Evolutionary conservation across 306 rosid genomes (phyloP).

Genomic region (Chamaecrista fasciculata): DNA sequence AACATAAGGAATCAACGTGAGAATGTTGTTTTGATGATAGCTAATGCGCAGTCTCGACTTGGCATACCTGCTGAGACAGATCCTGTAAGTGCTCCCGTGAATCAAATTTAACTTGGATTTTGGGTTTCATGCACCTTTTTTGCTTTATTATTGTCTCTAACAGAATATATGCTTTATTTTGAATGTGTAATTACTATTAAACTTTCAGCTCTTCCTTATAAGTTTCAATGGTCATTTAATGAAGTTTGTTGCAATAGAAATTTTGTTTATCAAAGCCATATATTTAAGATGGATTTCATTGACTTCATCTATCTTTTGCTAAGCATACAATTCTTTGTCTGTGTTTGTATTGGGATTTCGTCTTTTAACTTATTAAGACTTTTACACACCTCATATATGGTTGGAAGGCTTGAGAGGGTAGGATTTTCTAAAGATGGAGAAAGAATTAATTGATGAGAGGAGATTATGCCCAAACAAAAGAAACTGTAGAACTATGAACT

Average conservation of each 20-base stretch:
- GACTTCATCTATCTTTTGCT: background rate
- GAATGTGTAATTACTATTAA: background rate
- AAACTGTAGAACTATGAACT: background rate
- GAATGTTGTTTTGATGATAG: conserved; percentile 77
- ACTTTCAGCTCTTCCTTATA: background rate
- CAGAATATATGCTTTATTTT: background rate
- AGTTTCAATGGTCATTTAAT: conserved; percentile 8
- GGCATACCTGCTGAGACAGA: conserved; percentile 54
- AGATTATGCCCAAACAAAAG: background rate
- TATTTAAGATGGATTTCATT: conserved; percentile 3
- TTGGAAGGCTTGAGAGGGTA: background rate
- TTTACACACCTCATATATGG: background rate
- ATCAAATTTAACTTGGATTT: conserved; percentile 16
- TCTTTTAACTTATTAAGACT: background rate
- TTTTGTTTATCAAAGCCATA: conserved; percentile 1
- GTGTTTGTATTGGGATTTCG: background rate
- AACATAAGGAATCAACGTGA: conserved; percentile 90
- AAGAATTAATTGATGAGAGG: background rate
- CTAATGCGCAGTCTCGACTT: conserved; percentile 85
- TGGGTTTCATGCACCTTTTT: conserved; percentile 14
- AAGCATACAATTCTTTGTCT: background rate
- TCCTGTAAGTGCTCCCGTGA: conserved; percentile 67
- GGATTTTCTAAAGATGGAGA: too few relatives aligned
- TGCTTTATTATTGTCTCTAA: background rate
- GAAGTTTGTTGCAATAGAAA: conserved; percentile 10